A percentile compares a stretch with the other conserved stretches of the same genome.
Conservation (phyloP, 805 yeast genomes). For the Candida nonsorbophila region DNA sequence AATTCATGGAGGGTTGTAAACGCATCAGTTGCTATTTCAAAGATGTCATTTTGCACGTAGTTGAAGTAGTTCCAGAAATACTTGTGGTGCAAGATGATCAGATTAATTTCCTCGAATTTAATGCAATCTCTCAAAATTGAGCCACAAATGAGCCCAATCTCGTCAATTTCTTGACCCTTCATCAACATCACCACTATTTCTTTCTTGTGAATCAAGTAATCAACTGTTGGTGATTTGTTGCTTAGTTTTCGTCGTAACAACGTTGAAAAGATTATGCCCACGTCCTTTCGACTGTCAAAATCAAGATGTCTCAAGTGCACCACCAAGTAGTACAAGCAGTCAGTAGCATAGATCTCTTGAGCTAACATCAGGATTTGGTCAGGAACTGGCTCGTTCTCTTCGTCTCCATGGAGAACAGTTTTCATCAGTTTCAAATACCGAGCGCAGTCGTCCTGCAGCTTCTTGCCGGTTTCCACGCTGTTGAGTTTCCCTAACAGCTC, state of each 20-base stretch:
- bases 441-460: constrained; percentile 69
- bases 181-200: constrained; percentile 58
- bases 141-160: constrained; percentile 70
- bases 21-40: constrained; percentile 88
- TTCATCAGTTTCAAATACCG: constrained; percentile 62
- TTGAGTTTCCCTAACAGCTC: constrained; percentile 70
- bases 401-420: constrained; percentile 65
- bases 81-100: constrained; percentile 52
- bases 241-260: constrained; percentile 76
- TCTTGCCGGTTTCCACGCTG: constrained; percentile 21
- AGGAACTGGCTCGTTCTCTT: constrained; percentile 56
- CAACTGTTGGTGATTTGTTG: constrained; percentile 78
- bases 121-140: constrained; percentile 80
- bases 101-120: constrained; percentile 66
- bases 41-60: constrained; percentile 68
- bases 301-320: constrained; percentile 62
- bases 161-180: constrained; percentile 68
- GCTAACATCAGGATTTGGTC: constrained; percentile 75
- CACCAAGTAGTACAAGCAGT: constrained; percentile 59
- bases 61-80: constrained; percentile 79
- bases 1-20: constrained; percentile 72
- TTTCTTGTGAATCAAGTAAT: constrained; percentile 64
- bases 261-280: constrained; percentile 64
- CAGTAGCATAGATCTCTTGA: constrained; percentile 71
- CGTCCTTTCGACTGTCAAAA: constrained; percentile 87